Percentiles rank a stretch among this genome's conserved stretches.
These are phyloP conservation scores for Pinguiococcus pyrenoidosus DNA, from an alignment of 108 stramenopile genomes.

Conservation along the genomic window DNA sequence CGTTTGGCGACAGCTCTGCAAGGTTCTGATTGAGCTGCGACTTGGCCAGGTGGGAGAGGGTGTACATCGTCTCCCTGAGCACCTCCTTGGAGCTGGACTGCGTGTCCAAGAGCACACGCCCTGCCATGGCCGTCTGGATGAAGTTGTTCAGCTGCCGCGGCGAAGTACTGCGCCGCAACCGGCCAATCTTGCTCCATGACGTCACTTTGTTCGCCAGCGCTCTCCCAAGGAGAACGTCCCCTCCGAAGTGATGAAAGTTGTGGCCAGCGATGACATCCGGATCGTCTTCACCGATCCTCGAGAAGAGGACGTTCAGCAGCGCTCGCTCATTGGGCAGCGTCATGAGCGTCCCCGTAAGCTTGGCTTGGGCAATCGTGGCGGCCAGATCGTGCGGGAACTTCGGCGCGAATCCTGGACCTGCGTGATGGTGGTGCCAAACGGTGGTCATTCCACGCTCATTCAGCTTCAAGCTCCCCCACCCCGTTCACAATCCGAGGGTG, in stretches of 20 bases:
- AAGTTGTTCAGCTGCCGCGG: slow-evolving; percentile 25
- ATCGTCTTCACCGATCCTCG: slow-evolving; percentile 61
- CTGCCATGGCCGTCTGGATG: slow-evolving; percentile 53
- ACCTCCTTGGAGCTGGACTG: slow-evolving; percentile 84
- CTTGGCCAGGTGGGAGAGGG: slow-evolving; percentile 57
- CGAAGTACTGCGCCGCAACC: slow-evolving; percentile 57
- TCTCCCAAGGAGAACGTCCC: slow-evolving; percentile 80
- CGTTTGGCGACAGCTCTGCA: slow-evolving; percentile 17
- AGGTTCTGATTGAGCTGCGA: slow-evolving; percentile 52
- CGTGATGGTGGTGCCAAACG: no score
- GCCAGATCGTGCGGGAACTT: slow-evolving; percentile 6
- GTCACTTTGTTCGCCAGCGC: slow-evolving; percentile 71
- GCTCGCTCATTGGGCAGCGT: slow-evolving; percentile 76
- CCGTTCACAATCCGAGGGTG: no score
- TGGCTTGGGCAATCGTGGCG: neutral
- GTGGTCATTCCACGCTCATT: no score
- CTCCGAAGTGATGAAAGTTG: slow-evolving; percentile 91
- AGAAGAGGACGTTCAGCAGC: slow-evolving; percentile 49
- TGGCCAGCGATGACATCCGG: slow-evolving; percentile 92
- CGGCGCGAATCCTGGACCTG: slow-evolving; percentile 3
- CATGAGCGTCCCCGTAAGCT: slow-evolving; percentile 40
- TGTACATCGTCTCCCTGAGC: slow-evolving; percentile 86
- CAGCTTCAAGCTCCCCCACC: no score
- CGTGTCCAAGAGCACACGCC: slow-evolving; percentile 88
- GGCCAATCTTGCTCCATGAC: slow-evolving; percentile 86